These are phyloP conservation scores for Ogataea angusta DNA, from an alignment of 805 yeast species.

Conservation along the genomic window DNA sequence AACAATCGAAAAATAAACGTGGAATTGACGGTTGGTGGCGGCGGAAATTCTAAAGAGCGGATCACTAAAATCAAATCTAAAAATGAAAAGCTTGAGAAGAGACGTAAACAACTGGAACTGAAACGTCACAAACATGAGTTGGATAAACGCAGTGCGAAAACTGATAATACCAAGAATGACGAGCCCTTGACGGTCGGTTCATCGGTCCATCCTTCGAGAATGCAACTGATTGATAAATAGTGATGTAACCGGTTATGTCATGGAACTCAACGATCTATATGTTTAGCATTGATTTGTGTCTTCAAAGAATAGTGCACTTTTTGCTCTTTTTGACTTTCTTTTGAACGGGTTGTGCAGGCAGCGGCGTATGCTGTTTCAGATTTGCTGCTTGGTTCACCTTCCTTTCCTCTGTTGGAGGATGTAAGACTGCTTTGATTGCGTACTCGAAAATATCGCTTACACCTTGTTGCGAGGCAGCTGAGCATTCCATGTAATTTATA, in stretches of 20 bases:
- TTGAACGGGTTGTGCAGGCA: constrained; percentile 3
- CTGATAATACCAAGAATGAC: constrained; percentile 13
- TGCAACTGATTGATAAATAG: constrained; percentile 40
- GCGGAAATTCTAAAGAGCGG: constrained; percentile 78
- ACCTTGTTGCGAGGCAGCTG: constrained; percentile 86
- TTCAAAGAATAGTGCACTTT: constrained; percentile 47
- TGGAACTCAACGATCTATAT: no score
- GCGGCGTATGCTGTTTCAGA: background rate
- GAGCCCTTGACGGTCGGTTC: constrained; percentile 1
- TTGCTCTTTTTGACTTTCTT: constrained; percentile 41
- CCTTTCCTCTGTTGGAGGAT: constrained; percentile 38
- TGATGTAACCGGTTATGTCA: background rate
- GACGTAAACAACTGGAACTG: constrained; percentile 38
- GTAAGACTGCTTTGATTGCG: constrained; percentile 69
- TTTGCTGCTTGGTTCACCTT: constrained; percentile 2
- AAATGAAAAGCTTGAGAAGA: constrained; percentile 70
- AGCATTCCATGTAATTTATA: constrained; percentile 77
- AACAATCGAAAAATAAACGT: constrained; percentile 82
- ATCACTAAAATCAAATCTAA: constrained; percentile 70
- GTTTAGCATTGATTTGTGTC: background rate
- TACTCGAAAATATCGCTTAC: constrained; percentile 81
- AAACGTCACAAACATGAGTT: constrained; percentile 50
- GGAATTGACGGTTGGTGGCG: constrained; percentile 97
- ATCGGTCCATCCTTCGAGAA: constrained; percentile 65
- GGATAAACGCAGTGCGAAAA: constrained; percentile 34